Evolutionary conservation across 805 yeast species (phyloP), one percentile per base, ranked within the genome.

Genomic region (Candida rishiriensis): DNA sequence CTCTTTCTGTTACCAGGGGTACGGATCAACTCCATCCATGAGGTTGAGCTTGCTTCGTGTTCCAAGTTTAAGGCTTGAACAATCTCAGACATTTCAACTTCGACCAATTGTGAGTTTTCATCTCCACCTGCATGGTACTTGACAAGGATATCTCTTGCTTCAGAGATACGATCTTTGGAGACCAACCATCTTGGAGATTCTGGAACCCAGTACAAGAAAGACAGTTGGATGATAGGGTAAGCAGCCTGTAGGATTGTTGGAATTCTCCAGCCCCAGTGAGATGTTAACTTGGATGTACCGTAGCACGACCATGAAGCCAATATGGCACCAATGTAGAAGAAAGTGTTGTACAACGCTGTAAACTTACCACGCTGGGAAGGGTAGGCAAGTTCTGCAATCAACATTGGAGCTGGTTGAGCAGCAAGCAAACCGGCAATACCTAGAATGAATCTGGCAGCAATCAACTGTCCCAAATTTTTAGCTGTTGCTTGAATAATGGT

Each of bases 401-500:
- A 61, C 10, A 76, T 49, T n/a, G 81, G 79, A 18, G 76, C 63
- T 10, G 74, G 63, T 35, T 71, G 71, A 31, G 63, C 60, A 11
- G 74, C 67, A 42, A 73, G 44, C 47, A 67, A 66, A 31, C 61
- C 59, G 26, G 81, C 81, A 35, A 69, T 50, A 52, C 83, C 83
- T 41, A 77, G 52, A 35, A 78, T 47, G 36, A 78, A 55, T 65
- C 83, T 68, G 0, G 75, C 57, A 14, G 55, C 71, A 28, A 75
- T 60, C 54, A 73, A 70, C 54, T 54, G 57, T n/a, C 57, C 65
- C 32, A 52, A 45, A 8, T 43, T 36, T 10, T 40, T 42, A 10
- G 84, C 70, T 16, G 75, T 40, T 13, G 73, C 62, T 48, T 83
- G 84, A 31, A 84, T 64, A 34, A 73, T 55, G 17, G 81, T 73